A percentile compares a stretch with the other conserved stretches of the same genome.
These are phyloP conservation scores for Rhizomucor miehei DNA, from an alignment of 371 early-diverging fungal genomes.

Conservation along the genomic window DNA sequence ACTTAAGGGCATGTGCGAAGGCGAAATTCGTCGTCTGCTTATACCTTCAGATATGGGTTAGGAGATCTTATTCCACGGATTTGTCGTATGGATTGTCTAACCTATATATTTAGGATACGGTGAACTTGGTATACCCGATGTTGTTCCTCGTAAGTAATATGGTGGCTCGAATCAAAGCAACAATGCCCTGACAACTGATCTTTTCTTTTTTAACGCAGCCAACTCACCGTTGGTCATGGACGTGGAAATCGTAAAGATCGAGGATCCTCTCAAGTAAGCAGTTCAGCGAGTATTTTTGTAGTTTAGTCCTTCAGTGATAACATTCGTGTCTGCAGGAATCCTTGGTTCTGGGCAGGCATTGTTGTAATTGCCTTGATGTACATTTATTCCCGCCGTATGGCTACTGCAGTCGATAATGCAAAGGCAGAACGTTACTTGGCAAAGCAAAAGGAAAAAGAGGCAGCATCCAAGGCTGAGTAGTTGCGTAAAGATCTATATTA, in stretches of 20 bases:
- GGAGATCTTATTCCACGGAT: not conserved
- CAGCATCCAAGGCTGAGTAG: slow-evolving; percentile 1
- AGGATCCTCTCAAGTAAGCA: slow-evolving; percentile 32
- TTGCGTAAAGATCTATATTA: too few species aligned
- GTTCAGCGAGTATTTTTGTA: not conserved
- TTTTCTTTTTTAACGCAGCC: slow-evolving; percentile 12
- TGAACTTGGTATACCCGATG: slow-evolving; percentile 27
- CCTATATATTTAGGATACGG: slow-evolving; percentile 39
- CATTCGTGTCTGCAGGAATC: too few species aligned
- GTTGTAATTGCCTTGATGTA: slow-evolving; percentile 11
- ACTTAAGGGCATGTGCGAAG: slow-evolving; percentile 69
- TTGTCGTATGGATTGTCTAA: not conserved
- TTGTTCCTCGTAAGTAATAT: slow-evolving; percentile 29
- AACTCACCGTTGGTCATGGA: slow-evolving; percentile 38
- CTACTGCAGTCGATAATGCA: slow-evolving; percentile 15
- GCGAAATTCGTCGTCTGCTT: slow-evolving; percentile 62
- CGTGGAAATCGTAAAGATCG: slow-evolving; percentile 28
- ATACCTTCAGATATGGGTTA: slow-evolving; percentile 59
- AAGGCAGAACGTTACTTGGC: slow-evolving; percentile 23
- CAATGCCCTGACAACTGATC: too few species aligned
- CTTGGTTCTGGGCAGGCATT: slow-evolving; percentile 33
- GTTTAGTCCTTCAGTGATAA: too few species aligned
- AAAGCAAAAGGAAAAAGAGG: slow-evolving; percentile 13
- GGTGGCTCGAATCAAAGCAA: too few species aligned
- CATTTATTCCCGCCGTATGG: slow-evolving; percentile 9